Evolutionary conservation across 1,284 basidiomycete genomes (phyloP), one percentile per base, ranked within the genome.

Genomic region (Trichosporon inkin): DNA sequence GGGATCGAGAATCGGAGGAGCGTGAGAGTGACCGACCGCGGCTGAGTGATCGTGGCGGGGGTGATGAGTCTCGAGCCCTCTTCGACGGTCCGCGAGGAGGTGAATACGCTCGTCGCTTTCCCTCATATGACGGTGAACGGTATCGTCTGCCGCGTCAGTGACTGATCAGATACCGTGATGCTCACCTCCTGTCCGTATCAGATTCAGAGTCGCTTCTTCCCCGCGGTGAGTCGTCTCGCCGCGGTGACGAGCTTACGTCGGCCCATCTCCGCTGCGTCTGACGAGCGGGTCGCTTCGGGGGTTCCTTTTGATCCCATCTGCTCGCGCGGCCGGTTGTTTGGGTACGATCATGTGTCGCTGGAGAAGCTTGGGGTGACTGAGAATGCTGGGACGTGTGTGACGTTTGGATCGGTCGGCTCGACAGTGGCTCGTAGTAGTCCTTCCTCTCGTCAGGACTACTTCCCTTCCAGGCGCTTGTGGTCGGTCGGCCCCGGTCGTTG

Each of bases 401-500:
- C 41, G 28, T 32, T 8, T 47, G 44, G 24, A 49, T 16, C 24
- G 44, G 44, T 28, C 41, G 41, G 14, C 41, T 47, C 22, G 41
- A 47, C 16, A 47, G 41, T 20, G 41, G 41, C 41, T 47, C 41
- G 22, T 47, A 47, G 41, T 47, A 47, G 41, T 47, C 41, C 41
- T 47, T 47, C 41, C 41, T 47, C 44, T 49, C 44, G 44, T 49
- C 44, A 5, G 44, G 44, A n/a, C 44, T 49, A 14, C 44, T 49
- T 6, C 44, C 44, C 44, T 49, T 49, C 44, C 44, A 49, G 24
- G 44, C 44, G 44, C 44, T 49, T 4, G 44, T 28, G 44, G 14
- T 49, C 16, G 44, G 44, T 24, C 44, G 34, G n/a, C 58, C 41
- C 6, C 61, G 32, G 32, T 51, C 54, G 39, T 56, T 36, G 35